Base-by-base conservation (phyloP, 805 yeast species). In the Jamesozyma hellenica region DNA sequence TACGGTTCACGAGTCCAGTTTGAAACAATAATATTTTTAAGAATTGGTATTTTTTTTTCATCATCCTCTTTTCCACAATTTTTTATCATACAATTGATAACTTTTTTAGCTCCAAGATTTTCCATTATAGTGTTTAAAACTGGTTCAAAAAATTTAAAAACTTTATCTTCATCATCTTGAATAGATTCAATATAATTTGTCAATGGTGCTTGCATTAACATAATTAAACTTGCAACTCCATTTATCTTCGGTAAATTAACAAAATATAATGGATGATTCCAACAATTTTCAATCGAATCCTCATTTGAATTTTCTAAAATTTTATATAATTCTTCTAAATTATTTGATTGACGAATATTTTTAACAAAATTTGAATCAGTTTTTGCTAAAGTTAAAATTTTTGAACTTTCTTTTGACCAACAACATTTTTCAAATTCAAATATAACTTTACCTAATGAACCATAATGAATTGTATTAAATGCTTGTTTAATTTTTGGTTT, bases 1-100 rank as follows among this genome's bases (percentile, higher is more conserved):
- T 70, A 84, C 1, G 86, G 85, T 49, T 88, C 94, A 2, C 57
- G 55, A 1, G 94, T 80, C 97, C 97, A 90, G 21, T 75, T 64
- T 0, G 90, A 73, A 1, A 71, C 70, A 0, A 78, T 60, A 0
- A 66, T 55, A 38, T 68, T 70, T 4, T 39, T 55, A 35, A 70
- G 76, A 1, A 42, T 39, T 4, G 73, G 72, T 45, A 29, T 28
- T 26, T 43, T 32, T 12, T 32, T 30, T 5, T 25, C 40, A 1
- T 29, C 29, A 9, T 29, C 23, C 6, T 8, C 25, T 7, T 28
- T 7, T 9, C 39, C 36, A 11, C 15, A 31, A 5, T 32, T 15
- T 5, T 29, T 17, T 6, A 16, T 18, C 23, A 42, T 28, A 13
- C 40, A 29, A 28, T 43, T 34, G 28, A 42, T 17, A 44, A 44